These are phyloP conservation scores for Puccinia triticina DNA, from an alignment of 1,284 basidiomycete genomes.

Conservation along the genomic window DNA sequence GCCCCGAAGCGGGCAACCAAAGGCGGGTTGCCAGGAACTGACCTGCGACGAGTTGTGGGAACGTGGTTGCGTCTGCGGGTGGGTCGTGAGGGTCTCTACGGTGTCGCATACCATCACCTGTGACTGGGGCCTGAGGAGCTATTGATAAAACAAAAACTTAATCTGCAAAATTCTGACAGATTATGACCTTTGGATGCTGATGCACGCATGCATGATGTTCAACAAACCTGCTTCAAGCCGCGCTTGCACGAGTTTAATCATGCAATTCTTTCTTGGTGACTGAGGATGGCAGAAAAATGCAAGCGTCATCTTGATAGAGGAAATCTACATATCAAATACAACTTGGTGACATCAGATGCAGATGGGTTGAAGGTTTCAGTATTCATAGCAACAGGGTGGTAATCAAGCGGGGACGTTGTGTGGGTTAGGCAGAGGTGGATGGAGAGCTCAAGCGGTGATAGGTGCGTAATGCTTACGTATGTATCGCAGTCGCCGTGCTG, in stretches of 20 bases:
- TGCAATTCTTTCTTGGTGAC: not conserved
- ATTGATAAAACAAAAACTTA: not conserved
- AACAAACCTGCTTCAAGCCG: not conserved
- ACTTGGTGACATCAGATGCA: not conserved
- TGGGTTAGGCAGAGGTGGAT: too few species aligned
- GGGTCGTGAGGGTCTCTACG: not conserved
- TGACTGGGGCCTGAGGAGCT: not conserved
- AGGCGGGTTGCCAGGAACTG: not conserved
- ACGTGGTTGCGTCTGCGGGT: not conserved
- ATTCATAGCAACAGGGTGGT: not conserved
- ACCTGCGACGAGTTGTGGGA: not conserved
- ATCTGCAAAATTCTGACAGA: too few species aligned
- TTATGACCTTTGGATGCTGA: too few species aligned
- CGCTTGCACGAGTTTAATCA: not conserved
- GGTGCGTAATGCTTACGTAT: too few species aligned
- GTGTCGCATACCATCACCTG: not conserved
- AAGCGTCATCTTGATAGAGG: not conserved
- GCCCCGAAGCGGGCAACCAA: too few species aligned
- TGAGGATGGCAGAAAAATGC: not conserved
- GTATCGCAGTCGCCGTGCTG: too few species aligned
- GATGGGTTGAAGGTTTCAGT: not conserved
- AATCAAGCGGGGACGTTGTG: too few species aligned
- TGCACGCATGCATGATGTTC: too few species aligned
- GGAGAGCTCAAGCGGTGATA: too few species aligned
- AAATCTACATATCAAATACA: not conserved